phyloP scores from a whole-genome alignment of 2,329 filamentous ascomycete genomes.

The Nigrospora sphaerica region DNA sequence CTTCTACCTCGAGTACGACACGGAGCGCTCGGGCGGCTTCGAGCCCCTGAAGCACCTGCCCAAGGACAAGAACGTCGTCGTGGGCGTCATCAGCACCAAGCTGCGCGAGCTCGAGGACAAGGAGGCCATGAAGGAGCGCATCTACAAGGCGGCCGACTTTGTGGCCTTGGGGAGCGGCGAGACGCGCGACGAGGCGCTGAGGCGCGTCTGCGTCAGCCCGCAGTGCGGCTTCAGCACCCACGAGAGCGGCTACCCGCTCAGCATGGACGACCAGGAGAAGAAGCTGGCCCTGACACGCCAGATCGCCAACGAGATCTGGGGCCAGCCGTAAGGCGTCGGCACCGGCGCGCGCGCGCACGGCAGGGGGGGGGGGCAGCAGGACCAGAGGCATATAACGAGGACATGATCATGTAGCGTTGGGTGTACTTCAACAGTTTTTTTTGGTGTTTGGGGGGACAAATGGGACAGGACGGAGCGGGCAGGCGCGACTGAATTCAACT shows the following conservation, averaged over 20 bases:
- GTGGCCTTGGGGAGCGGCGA: conserved; percentile 62
- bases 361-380: too few species aligned
- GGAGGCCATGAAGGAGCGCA: conserved; percentile 53
- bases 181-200: conserved; percentile 58
- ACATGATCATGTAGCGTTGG: not conserved
- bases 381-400: not conserved
- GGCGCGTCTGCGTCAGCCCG: conserved; percentile 61
- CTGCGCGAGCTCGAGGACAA: conserved; percentile 55
- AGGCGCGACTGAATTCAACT: not conserved
- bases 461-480: not conserved
- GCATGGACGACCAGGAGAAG: conserved; percentile 62
- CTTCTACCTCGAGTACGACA: conserved; percentile 66
- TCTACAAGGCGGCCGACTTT: conserved; percentile 57
- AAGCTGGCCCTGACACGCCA: conserved; percentile 65
- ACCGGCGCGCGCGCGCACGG: too few species aligned
- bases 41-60: conserved; percentile 57
- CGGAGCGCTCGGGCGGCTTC: conserved; percentile 56
- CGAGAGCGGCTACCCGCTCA: conserved; percentile 63
- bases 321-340: conserved; percentile 24
- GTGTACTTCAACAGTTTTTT: conserved; percentile 1
- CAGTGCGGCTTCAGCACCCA: conserved; percentile 73
- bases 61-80: conserved; percentile 53
- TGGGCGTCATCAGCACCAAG: conserved; percentile 59
- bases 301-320: conserved; percentile 69
- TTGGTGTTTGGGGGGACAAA: not conserved